Evolutionary conservation across 768 basidiomycete species (phyloP), one percentile per base, ranked within the genome.

Genomic region (Leccinum barrowsii): DNA sequence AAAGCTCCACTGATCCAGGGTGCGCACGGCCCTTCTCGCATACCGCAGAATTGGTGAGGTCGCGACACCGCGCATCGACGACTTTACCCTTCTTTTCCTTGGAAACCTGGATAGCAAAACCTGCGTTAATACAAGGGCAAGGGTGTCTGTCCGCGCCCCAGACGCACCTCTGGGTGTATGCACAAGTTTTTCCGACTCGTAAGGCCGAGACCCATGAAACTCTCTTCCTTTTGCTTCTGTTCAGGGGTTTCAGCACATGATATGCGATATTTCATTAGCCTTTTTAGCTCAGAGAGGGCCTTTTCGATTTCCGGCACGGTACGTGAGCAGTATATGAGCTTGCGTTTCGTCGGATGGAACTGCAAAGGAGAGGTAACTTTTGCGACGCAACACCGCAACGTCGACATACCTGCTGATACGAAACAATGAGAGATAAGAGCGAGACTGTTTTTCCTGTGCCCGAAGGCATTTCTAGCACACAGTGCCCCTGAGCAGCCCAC

Each of bases 271-370:
- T 84, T 85, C 85, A 99, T 92, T 21, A 99, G 76, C 52, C 96
- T 79, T 71, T 98, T 97, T 70, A 99, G 75, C 75, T 99, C 97
- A 4, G 94, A 86, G 58, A 99, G 78, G 0, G 96, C 97, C 72
- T 99, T 99, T 73, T 99, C 97, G 63, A 99, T 99, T 76, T 99
- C 97, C 3, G 97, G 97, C 8, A 99, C 97, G 10, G 97, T 99
- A 67, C 97, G 94, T 10, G 97, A 98, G 73, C 97, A 99, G 73
- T 99, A 99, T 60, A 99, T 89, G 58, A 99, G 86, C 73, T 98
- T 98, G 60, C 97, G 83, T 60, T 87, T 87, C 7, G 89, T 89
- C 21, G 94, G 91, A 72, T 94, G 91, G 75, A 93, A 96, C 94
- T 97, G 72, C 61, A 24, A 48, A 1, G 59, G 57, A 56, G 42